Evolutionary conservation across 257 asterid species (phyloP), one percentile per base, ranked within the genome.

Genomic region (Leptodermis oblonga): DNA sequence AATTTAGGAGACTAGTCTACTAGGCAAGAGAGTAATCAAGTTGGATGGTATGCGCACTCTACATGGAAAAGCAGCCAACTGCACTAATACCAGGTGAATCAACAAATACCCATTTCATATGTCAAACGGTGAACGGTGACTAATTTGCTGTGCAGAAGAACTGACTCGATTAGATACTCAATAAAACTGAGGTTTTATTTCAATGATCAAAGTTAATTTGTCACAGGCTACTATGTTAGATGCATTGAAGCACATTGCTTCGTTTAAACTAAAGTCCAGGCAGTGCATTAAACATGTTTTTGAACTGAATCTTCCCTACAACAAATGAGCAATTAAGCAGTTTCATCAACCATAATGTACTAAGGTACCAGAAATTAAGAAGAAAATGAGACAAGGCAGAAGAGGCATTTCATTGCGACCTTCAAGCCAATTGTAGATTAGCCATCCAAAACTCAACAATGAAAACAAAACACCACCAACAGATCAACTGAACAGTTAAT

Each of bases 341-440:
- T 65, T 26, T 28, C 28, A 65, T 58, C 62, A 51, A 62, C 70
- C 39, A 71, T 33, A 18, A 26, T 4, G 12, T 33, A 5, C 8
- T n/a, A 33, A 15, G 43, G 30, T 42, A 4, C 39, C 68, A 48
- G 45, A 45, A 30, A 43, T 7, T 45, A 31, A 26, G 59, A 22
- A 31, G 42, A 18, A 10, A 59, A 58, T 41, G 54, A 56, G 6
- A 62, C 23, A 22, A 36, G 45, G 37, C 36, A 72, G 56, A 62
- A 61, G 28, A 48, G 37, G 23, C 8, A 25, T 5, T 52, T 56
- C 53, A 62, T 28, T 41, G 12, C 23, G 17, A 66, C 28, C 39
- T 69, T 58, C 55, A 48, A 54, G 26, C 28, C 36, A 64, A 59
- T 22, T 54, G n/a, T 59, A 30, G 41, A 60, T 62, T 11, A 23